phyloP scores from a whole-genome alignment of 2,329 filamentous ascomycete species.

The Parastagonospora avenae region DNA sequence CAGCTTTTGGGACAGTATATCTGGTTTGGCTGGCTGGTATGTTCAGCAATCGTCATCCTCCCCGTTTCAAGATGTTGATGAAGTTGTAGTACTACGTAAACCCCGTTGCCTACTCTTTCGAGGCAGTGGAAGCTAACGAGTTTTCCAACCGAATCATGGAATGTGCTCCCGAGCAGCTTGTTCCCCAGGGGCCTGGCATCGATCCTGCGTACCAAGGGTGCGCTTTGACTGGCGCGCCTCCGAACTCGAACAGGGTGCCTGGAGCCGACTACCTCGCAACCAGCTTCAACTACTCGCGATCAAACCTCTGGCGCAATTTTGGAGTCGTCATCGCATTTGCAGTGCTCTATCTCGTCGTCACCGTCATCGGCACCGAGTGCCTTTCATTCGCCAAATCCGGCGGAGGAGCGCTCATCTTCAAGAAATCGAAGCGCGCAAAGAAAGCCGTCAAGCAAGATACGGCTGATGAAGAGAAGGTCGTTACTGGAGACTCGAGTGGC shows the following conservation, averaged over 20 bases:
- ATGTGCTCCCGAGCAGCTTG: conserved; percentile 63
- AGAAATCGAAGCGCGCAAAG: conserved; percentile 67
- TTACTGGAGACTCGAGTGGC: conserved; percentile 29
- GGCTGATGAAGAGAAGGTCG: conserved; percentile 64
- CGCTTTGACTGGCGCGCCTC: conserved; percentile 61
- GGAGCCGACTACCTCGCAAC: conserved; percentile 61
- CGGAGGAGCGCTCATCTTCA: conserved; percentile 74
- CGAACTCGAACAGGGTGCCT: conserved; percentile 57
- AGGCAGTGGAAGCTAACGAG: conserved; percentile 71
- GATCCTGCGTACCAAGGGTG: conserved; percentile 67
- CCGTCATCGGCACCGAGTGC: conserved; percentile 70
- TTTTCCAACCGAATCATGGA: conserved; percentile 62
- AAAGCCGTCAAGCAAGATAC: conserved; percentile 55
- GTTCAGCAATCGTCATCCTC: too few relatives aligned
- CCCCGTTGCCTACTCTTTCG: conserved; percentile 65
- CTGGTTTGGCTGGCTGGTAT: conserved; percentile 64
- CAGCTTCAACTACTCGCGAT: conserved; percentile 62
- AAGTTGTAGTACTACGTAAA: conserved; percentile 28
- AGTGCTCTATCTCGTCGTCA: conserved; percentile 74
- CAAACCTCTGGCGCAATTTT: conserved; percentile 73
- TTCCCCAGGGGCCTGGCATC: conserved; percentile 62
- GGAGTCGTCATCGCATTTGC: conserved; percentile 78
- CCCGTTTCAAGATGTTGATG: background rate
- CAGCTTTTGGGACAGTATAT: conserved; percentile 63
- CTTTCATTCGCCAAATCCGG: conserved; percentile 67